phyloP scores from a whole-genome alignment of 768 basidiomycete species.

The Auricularia cornea region DNA sequence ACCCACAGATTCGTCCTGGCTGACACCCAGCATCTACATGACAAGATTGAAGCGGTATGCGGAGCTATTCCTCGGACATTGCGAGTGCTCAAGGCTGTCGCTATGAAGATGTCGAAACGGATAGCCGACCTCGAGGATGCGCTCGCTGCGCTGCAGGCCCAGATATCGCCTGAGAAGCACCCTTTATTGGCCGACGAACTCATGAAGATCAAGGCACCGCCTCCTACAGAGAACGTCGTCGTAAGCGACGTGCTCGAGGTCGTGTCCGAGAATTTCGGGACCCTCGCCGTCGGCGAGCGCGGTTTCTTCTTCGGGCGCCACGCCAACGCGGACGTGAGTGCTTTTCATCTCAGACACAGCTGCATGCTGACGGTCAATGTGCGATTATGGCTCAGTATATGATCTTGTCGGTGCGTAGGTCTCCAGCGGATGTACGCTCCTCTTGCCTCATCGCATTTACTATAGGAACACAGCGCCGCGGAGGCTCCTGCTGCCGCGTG shows the following conservation, averaged over 20 bases:
- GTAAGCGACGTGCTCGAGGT: neutral
- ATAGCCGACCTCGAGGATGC: slow-evolving; percentile 59
- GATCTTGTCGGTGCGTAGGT: too few relatives aligned
- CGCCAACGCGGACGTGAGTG: neutral
- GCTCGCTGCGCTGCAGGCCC: slow-evolving; percentile 48
- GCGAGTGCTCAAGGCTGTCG: too few relatives aligned
- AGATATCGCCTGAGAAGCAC: slow-evolving; percentile 42
- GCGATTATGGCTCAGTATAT: too few relatives aligned
- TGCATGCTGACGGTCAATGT: too few relatives aligned
- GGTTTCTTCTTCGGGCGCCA: neutral
- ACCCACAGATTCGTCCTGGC: neutral
- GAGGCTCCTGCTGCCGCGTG: neutral
- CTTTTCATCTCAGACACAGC: too few relatives aligned
- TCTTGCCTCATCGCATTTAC: neutral
- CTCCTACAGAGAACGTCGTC: neutral
- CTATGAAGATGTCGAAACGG: neutral
- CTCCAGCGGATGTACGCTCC: neutral
- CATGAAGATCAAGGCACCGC: slow-evolving; percentile 58
- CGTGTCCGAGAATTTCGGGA: neutral
- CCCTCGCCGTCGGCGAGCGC: neutral
- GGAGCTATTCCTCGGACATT: neutral
- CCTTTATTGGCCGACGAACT: slow-evolving; percentile 68
- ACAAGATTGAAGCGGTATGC: neutral
- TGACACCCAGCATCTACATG: neutral
- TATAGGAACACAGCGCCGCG: neutral